Evolutionary conservation across 108 stramenopile genomes (phyloP).

Genomic region (Skeletonema costatum): DNA sequence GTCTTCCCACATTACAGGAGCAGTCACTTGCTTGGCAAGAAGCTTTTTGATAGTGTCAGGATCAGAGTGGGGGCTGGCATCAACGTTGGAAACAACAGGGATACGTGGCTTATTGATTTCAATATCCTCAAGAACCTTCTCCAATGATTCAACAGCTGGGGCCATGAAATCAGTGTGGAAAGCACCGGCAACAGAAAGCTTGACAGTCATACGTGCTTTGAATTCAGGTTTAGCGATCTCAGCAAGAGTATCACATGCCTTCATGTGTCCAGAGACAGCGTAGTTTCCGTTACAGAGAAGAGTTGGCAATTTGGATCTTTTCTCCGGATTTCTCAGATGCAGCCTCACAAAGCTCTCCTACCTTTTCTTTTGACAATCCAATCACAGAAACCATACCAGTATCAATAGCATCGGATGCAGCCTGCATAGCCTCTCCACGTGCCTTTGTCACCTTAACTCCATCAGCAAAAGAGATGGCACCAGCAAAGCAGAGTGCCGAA

Average conservation of each 20-base stretch:
- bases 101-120: constrained; percentile 94
- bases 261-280: constrained; percentile 88
- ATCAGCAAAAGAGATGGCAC: constrained; percentile 95
- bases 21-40: constrained; percentile 95
- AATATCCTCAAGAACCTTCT: constrained; percentile 82
- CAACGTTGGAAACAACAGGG: constrained; percentile 98
- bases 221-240: constrained; percentile 98
- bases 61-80: constrained; percentile 95
- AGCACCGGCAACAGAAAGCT: constrained; percentile 96
- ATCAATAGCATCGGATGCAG: constrained; percentile 92
- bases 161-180: constrained; percentile 99
- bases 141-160: constrained; percentile 89
- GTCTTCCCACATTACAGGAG: constrained; percentile 96
- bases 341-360: constrained; percentile 82
- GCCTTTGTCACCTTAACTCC: constrained; percentile 98
- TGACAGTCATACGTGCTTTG: constrained; percentile 97
- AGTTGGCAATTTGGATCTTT: constrained; percentile 92
- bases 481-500: constrained; percentile 97
- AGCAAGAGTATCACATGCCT: constrained; percentile 86
- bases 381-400: constrained; percentile 97
- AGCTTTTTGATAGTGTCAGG: constrained; percentile 94
- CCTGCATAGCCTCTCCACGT: constrained; percentile 97
- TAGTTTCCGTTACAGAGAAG: constrained; percentile 97
- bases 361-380: constrained; percentile 88
- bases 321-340: constrained; percentile 85